Conservation (phyloP, 768 basidiomycete species). For the Boletus eberwhitei region DNA sequence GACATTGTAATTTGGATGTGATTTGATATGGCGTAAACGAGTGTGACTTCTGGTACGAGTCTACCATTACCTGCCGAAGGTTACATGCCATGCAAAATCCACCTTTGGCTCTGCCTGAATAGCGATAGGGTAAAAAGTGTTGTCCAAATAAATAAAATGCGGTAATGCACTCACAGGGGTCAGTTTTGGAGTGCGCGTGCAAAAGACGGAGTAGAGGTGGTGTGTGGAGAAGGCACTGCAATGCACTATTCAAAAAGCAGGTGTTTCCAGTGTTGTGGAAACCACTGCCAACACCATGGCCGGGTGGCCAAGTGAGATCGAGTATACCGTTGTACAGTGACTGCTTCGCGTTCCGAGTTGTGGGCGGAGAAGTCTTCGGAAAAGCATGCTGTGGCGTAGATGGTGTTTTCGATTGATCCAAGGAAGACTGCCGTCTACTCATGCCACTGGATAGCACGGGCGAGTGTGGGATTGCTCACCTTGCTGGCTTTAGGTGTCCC, state of each 20-base stretch:
- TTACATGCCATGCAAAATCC: slow-evolving; percentile 80
- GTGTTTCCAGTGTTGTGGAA: slow-evolving; percentile 88
- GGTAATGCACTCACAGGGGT: slow-evolving; percentile 53
- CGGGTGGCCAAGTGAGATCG: slow-evolving; percentile 60
- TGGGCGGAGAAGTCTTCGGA: slow-evolving; percentile 27
- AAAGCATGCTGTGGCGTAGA: slow-evolving; percentile 26
- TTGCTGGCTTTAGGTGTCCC: slow-evolving; percentile 53
- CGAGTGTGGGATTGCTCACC: slow-evolving; percentile 33
- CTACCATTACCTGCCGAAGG: slow-evolving; percentile 53
- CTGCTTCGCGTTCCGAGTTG: slow-evolving; percentile 27
- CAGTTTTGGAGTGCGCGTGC: slow-evolving; percentile 41
- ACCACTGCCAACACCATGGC: slow-evolving; percentile 51
- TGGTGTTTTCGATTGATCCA: slow-evolving; percentile 24
- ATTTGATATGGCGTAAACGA: slow-evolving; percentile 66
- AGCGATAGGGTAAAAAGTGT: slow-evolving; percentile 6
- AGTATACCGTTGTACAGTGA: slow-evolving; percentile 53
- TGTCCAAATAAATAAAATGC: background rate
- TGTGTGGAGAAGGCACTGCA: slow-evolving; percentile 93
- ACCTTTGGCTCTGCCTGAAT: slow-evolving; percentile 39
- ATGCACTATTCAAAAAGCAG: slow-evolving; percentile 92
- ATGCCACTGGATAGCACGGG: slow-evolving; percentile 1
- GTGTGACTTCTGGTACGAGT: slow-evolving; percentile 45
- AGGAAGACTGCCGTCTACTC: slow-evolving; percentile 3
- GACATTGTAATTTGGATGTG: slow-evolving; percentile 67
- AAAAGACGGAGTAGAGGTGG: slow-evolving; percentile 75